Percentiles rank a stretch among this genome's conserved stretches.
These are phyloP conservation scores for Naganishia sp. DNA, from an alignment of 1,284 basidiomycete genomes.

Conservation along the genomic window DNA sequence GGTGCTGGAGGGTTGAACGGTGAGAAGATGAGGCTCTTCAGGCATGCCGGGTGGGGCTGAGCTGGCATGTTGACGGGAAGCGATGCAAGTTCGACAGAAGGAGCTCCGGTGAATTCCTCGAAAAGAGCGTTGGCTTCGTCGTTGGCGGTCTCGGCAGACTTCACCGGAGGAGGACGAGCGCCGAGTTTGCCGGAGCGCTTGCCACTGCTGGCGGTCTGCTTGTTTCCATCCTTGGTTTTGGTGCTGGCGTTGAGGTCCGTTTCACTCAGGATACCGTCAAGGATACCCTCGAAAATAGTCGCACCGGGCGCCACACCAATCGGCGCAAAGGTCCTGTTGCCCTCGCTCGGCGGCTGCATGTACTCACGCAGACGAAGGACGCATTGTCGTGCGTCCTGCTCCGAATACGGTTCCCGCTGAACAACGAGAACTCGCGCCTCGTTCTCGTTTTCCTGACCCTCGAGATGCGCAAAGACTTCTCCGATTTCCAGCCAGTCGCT, in stretches of 20 bases:
- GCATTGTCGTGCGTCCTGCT: conserved; percentile 56
- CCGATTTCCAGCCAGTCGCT: conserved; percentile 54
- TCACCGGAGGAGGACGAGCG: conserved; percentile 38
- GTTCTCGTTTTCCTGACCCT: conserved; percentile 30
- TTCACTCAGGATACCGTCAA: conserved; percentile 49
- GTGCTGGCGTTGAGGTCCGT: conserved; percentile 34
- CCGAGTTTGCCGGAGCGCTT: conserved; percentile 35
- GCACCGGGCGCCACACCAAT: conserved; percentile 55
- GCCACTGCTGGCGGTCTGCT: conserved; percentile 41
- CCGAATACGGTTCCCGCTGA: conserved; percentile 57
- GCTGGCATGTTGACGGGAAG: conserved; percentile 49
- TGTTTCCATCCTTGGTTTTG: conserved; percentile 39
- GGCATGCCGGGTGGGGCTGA: conserved; percentile 46
- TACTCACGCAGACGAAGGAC: conserved; percentile 58
- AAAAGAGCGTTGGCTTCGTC: conserved; percentile 50
- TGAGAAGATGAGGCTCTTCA: conserved; percentile 58
- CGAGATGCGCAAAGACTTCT: conserved; percentile 51
- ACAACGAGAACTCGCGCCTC: conserved; percentile 49
- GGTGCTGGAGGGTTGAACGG: conserved; percentile 63
- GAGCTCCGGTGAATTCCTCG: conserved; percentile 50
- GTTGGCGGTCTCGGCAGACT: conserved; percentile 38
- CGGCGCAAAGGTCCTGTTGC: conserved; percentile 50
- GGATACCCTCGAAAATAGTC: conserved; percentile 57
- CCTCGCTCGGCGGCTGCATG: conserved; percentile 52
- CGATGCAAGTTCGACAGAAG: conserved; percentile 43